phyloP scores from a whole-genome alignment of 176 grass and related monocot genomes.

The Elymus sibiricus region DNA sequence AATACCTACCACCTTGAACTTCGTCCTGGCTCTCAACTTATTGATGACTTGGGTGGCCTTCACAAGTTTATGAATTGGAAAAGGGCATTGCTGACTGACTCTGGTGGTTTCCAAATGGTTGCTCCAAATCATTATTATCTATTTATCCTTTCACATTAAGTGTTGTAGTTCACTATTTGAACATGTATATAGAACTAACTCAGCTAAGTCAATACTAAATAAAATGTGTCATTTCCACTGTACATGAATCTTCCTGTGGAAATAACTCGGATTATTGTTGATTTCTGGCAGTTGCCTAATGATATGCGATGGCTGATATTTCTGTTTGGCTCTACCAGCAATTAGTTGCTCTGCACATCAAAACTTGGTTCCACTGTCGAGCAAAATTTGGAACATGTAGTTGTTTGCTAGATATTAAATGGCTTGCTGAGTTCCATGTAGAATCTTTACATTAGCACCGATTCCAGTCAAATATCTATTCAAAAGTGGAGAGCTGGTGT shows the following conservation, averaged over 20 bases:
- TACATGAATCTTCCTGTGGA: background rate
- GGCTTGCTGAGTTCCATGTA: background rate
- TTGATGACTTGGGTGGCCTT: slow-evolving; percentile 91
- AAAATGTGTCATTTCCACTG: background rate
- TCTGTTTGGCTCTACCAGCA: background rate
- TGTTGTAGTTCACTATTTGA: slow-evolving; percentile 22
- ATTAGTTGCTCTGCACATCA: background rate
- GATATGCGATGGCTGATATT: background rate
- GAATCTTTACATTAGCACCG: background rate
- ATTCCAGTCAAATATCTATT: background rate
- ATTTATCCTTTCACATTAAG: background rate
- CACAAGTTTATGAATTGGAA: slow-evolving; percentile 99
- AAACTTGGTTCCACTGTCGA: background rate
- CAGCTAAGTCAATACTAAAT: background rate
- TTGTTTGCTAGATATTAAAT: background rate
- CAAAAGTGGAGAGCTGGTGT: background rate
- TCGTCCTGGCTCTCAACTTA: slow-evolving; percentile 83
- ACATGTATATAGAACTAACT: slow-evolving; percentile 5
- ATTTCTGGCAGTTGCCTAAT: background rate
- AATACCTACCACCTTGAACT: slow-evolving; percentile 98
- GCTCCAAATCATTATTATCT: slow-evolving; percentile 28
- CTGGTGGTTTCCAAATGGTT: slow-evolving; percentile 99
- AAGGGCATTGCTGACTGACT: slow-evolving; percentile 91
- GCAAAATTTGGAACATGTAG: background rate
- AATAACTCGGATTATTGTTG: no score